These are phyloP conservation scores for Knufia petricola DNA, from an alignment of 2,329 filamentous ascomycete species.

Conservation along the genomic window DNA sequence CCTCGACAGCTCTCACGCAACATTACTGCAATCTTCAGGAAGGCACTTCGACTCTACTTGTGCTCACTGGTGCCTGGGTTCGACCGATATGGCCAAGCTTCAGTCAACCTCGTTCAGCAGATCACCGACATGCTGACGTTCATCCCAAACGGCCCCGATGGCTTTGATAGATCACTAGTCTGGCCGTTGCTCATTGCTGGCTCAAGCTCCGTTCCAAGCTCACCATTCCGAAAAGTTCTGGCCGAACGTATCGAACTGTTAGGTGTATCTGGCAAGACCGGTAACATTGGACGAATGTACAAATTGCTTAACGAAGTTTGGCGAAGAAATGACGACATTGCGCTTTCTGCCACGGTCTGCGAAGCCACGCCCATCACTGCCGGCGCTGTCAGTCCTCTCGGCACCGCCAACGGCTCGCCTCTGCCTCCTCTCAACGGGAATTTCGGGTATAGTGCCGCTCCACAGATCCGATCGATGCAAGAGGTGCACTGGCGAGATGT, in stretches of 20 bases:
- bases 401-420: constrained; percentile 17
- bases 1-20: constrained; percentile 78
- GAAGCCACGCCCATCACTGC: constrained; percentile 23
- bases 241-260: constrained; percentile 63
- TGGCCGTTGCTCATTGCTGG: constrained; percentile 91
- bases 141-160: constrained; percentile 70
- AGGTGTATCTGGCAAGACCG: constrained; percentile 66
- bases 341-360: constrained; percentile 25
- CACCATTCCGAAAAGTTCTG: constrained; percentile 68
- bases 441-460: constrained; percentile 6
- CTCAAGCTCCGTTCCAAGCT: constrained; percentile 61
- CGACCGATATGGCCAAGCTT: constrained; percentile 63
- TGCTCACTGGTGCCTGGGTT: constrained; percentile 89
- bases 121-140: constrained; percentile 66
- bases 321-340: constrained; percentile 58
- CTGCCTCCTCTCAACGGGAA: constrained; percentile 10
- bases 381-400: constrained; percentile 14
- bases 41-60: constrained; percentile 91
- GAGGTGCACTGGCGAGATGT: constrained; percentile 90
- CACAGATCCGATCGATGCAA: constrained; percentile 29
- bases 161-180: constrained; percentile 81
- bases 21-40: constrained; percentile 81
- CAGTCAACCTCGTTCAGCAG: constrained; percentile 65
- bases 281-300: constrained; percentile 76
- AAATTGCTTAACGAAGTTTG: constrained; percentile 75